Conservation (phyloP, 805 yeast species). For the Candida andamanensis region DNA sequence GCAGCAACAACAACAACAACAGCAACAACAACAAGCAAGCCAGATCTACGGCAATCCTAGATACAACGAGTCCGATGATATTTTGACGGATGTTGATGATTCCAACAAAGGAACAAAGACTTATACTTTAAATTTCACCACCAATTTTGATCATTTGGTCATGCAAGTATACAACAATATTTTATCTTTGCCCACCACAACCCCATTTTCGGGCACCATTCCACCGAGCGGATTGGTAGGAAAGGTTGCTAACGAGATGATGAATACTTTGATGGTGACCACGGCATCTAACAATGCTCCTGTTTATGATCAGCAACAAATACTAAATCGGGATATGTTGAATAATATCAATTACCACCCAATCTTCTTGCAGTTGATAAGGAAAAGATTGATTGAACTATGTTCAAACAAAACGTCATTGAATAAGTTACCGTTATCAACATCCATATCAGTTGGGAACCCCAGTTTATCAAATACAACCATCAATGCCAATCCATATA, state of each 20-base stretch:
- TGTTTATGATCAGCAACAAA: constrained; percentile 27
- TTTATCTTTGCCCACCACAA: constrained; percentile 39
- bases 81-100: constrained; percentile 37
- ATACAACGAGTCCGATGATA: constrained; percentile 38
- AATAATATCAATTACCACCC: constrained; percentile 31
- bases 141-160: constrained; percentile 32
- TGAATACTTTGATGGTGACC: constrained; percentile 20
- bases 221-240: constrained; percentile 44
- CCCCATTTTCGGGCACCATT: constrained; percentile 38
- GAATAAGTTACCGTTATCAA: constrained; percentile 19
- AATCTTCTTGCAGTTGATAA: constrained; percentile 35
- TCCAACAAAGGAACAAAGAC: constrained; percentile 18
- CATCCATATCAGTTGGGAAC: constrained; percentile 19
- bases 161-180: constrained; percentile 29
- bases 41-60: constrained; percentile 24
- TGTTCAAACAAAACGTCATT: constrained; percentile 21
- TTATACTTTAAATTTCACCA: constrained; percentile 32
- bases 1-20: constrained; percentile 6
- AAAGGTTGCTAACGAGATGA: constrained; percentile 39
- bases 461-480: constrained; percentile 1
- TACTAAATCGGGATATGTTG: constrained; percentile 28
- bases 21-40: constrained; percentile 4
- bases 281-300: constrained; percentile 16
- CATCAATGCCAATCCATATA: constrained; percentile 9
- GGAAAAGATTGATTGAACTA: constrained; percentile 37